Evolutionary conservation across 148 eudicot species (phyloP).

Genomic region (Amaranthus cruentus): DNA sequence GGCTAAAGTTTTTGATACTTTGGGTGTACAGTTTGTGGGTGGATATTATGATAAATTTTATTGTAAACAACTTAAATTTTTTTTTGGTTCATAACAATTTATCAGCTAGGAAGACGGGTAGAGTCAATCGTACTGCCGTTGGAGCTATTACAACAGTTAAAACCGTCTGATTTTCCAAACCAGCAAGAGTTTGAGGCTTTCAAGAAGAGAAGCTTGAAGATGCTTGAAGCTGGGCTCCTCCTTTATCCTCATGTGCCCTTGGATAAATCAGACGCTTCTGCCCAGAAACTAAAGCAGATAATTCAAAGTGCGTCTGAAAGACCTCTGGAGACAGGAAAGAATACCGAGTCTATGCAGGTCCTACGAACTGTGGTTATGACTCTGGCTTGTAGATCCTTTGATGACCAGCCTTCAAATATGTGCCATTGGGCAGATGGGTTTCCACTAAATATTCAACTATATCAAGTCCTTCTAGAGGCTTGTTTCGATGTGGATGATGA

Average conservation of each 20-base stretch:
- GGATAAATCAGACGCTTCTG: conserved; percentile 44
- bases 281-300: conserved; percentile 60
- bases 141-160: conserved; percentile 79
- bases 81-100: background rate
- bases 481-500: conserved; percentile 79
- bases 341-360: conserved; percentile 57
- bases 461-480: conserved; percentile 71
- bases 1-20: too few species aligned
- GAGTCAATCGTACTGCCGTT: conserved; percentile 79
- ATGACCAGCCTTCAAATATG: conserved; percentile 51
- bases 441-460: conserved; percentile 73
- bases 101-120: conserved; percentile 79
- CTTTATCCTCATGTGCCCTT: conserved; percentile 66
- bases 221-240: conserved; percentile 85
- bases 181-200: conserved; percentile 66
- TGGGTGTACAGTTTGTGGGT: too few species aligned
- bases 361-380: conserved; percentile 54
- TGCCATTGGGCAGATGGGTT: conserved; percentile 98
- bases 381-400: conserved; percentile 75
- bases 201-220: conserved; percentile 71
- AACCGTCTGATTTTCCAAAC: conserved; percentile 65
- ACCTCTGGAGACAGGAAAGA: conserved; percentile 71
- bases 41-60: too few species aligned
- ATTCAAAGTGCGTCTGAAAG: conserved; percentile 46
- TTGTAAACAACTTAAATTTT: too few species aligned